A percentile compares a stretch with the other conserved stretches of the same genome.
Evolutionary conservation across 2,329 filamentous ascomycete genomes (phyloP).

Genomic region (Didymellaceae sp.): DNA sequence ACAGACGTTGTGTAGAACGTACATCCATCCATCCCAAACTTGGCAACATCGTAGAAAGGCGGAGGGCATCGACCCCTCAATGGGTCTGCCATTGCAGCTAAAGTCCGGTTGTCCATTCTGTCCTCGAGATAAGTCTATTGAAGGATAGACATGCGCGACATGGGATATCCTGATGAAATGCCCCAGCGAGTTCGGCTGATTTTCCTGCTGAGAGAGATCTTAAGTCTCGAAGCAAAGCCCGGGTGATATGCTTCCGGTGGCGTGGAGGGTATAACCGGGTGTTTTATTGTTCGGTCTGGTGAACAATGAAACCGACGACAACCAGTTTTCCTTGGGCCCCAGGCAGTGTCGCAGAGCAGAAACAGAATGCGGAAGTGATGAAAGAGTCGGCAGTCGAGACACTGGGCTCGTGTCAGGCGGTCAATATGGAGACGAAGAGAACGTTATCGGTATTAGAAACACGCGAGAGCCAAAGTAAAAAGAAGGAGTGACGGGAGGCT

Average conservation of each 20-base stretch:
- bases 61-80: slow-evolving; percentile 65
- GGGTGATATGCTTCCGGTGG: slow-evolving; percentile 14
- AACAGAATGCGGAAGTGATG: slow-evolving; percentile 27
- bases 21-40: slow-evolving; percentile 73
- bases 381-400: slow-evolving; percentile 20
- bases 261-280: slow-evolving; percentile 18
- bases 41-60: slow-evolving; percentile 71
- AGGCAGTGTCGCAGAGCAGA: slow-evolving; percentile 33
- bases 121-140: slow-evolving; percentile 18
- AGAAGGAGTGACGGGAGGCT: slow-evolving; percentile 33
- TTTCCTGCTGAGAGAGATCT: neutral
- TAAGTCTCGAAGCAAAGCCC: slow-evolving; percentile 3
- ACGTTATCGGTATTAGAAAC: slow-evolving; percentile 32
- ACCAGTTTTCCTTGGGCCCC: slow-evolving; percentile 8
- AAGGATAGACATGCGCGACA: slow-evolving; percentile 27
- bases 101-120: slow-evolving; percentile 43
- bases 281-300: slow-evolving; percentile 18
- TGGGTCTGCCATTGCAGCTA: slow-evolving; percentile 24
- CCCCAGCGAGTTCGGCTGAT: neutral
- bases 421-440: slow-evolving; percentile 29
- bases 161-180: slow-evolving; percentile 19
- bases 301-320: slow-evolving; percentile 36
- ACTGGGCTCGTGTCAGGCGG: slow-evolving; percentile 14
- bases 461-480: slow-evolving; percentile 29
- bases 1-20: slow-evolving; percentile 48